Percentiles rank a stretch among this genome's conserved stretches.
phyloP scores from a whole-genome alignment of 2,329 filamentous ascomycete genomes.

The Huntiella decipiens region DNA sequence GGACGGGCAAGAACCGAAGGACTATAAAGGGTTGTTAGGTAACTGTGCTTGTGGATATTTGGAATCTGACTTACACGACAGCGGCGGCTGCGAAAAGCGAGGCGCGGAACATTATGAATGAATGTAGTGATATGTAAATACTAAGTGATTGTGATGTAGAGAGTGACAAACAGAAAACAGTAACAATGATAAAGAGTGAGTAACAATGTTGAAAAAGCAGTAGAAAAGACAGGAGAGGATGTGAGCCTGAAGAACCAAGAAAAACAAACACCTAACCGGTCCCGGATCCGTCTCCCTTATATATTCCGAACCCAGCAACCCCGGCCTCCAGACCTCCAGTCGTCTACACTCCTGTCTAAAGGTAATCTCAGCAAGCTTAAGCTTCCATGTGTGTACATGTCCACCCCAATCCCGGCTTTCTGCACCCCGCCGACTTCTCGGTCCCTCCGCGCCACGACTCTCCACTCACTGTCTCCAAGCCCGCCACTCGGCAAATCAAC shows the following conservation, averaged over 20 bases:
- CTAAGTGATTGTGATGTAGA: neutral
- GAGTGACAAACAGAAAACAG: neutral
- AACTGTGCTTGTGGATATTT: neutral
- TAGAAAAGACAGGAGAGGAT: neutral
- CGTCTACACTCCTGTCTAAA: too few relatives aligned
- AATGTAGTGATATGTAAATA: neutral
- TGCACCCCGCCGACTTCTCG: too few relatives aligned
- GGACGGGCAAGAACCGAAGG: constrained; percentile 4
- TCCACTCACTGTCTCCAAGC: too few relatives aligned
- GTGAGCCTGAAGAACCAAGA: neutral
- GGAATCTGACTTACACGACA: constrained; percentile 6
- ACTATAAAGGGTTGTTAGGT: neutral
- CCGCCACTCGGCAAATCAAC: too few relatives aligned
- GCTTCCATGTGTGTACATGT: too few relatives aligned
- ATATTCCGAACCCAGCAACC: too few relatives aligned
- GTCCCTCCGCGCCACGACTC: too few relatives aligned
- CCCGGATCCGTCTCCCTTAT: too few relatives aligned
- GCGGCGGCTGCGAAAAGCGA: constrained; percentile 7
- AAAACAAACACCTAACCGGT: too few relatives aligned
- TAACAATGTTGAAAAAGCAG: neutral
- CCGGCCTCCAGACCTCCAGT: too few relatives aligned
- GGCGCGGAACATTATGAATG: constrained; percentile 8
- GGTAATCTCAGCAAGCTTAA: too few relatives aligned
- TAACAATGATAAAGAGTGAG: neutral
- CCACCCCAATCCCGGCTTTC: too few relatives aligned